These are phyloP conservation scores for Daldinia eschscholtzii DNA, from an alignment of 2,329 filamentous ascomycete species.

Conservation along the genomic window DNA sequence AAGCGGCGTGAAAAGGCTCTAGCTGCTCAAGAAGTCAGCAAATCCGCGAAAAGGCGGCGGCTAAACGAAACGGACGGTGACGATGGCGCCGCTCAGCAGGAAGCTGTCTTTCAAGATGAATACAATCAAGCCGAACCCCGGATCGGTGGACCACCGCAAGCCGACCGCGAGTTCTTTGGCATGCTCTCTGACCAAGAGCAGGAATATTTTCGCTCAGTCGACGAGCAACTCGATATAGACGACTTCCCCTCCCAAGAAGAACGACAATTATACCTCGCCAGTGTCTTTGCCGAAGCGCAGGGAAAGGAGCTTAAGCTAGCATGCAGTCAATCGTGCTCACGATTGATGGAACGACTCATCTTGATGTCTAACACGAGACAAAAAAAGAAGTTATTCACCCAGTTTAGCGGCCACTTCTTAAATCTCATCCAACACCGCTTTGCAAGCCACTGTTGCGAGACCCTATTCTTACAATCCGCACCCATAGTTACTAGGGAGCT, in stretches of 20 bases:
- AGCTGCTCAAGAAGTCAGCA: slow-evolving; percentile 36
- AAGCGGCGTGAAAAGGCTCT: slow-evolving; percentile 48
- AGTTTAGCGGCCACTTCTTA: slow-evolving; percentile 87
- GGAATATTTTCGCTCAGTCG: slow-evolving; percentile 92
- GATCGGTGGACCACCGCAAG: slow-evolving; percentile 34
- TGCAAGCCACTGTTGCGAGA: slow-evolving; percentile 96
- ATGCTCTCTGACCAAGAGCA: slow-evolving; percentile 93
- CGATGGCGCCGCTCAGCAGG: slow-evolving; percentile 28
- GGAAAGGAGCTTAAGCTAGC: slow-evolving; percentile 97
- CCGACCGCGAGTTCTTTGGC: slow-evolving; percentile 86
- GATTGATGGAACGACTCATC: slow-evolving; percentile 92
- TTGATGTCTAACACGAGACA: slow-evolving; percentile 81
- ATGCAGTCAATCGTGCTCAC: slow-evolving; percentile 94
- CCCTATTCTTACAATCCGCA: slow-evolving; percentile 86
- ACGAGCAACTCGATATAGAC: slow-evolving; percentile 90
- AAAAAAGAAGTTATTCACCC: slow-evolving; percentile 87
- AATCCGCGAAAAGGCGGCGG: slow-evolving; percentile 49
- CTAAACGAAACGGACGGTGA: slow-evolving; percentile 43
- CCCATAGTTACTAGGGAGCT: slow-evolving; percentile 82
- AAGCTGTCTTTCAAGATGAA: slow-evolving; percentile 44
- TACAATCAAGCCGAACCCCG: slow-evolving; percentile 35
- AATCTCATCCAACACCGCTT: slow-evolving; percentile 95
- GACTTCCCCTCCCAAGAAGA: slow-evolving; percentile 85
- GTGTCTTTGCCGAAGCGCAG: slow-evolving; percentile 85
- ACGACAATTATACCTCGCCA: slow-evolving; percentile 77